Evolutionary conservation across 2,329 filamentous ascomycete species (phyloP).

Genomic region (Diaporthe sp.): DNA sequence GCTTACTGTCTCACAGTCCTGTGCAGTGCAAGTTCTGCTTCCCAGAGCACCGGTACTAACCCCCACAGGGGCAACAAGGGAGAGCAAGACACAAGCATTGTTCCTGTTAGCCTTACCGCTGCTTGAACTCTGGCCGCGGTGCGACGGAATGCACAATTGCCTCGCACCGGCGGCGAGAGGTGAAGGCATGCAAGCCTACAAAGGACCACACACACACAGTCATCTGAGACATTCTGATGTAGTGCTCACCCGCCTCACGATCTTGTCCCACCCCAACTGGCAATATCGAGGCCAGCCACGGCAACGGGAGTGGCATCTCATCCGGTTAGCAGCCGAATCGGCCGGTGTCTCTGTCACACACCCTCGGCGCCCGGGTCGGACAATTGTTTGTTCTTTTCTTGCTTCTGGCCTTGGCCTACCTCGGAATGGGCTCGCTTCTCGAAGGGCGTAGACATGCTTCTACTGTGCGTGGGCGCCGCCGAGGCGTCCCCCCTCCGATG

Average conservation of each 20-base stretch:
- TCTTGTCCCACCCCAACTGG: constrained; percentile 20
- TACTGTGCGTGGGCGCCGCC: neutral
- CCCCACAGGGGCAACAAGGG: constrained; percentile 15
- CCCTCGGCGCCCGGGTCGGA: constrained; percentile 22
- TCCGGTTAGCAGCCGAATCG: constrained; percentile 27
- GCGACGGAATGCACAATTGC: neutral
- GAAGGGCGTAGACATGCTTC: constrained; percentile 11
- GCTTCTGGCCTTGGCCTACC: constrained; percentile 29
- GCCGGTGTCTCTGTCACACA: constrained; percentile 21
- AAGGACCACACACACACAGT: constrained; percentile 9
- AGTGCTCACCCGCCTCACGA: constrained; percentile 4
- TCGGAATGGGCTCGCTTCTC: constrained; percentile 24
- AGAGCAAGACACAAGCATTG: neutral
- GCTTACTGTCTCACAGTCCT: constrained; percentile 24
- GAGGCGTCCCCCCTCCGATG: neutral
- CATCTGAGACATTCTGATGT: constrained; percentile 29
- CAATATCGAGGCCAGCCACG: constrained; percentile 29
- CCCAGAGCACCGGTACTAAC: constrained; percentile 12
- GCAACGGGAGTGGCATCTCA: constrained; percentile 33
- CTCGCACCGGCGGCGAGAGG: neutral
- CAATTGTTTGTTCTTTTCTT: constrained; percentile 23
- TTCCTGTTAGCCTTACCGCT: constrained; percentile 34
- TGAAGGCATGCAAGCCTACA: neutral
- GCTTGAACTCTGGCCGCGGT: neutral
- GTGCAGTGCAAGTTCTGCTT: constrained; percentile 24